These are phyloP conservation scores for Medicago ruthenica DNA, from an alignment of 306 rosid species.

Conservation along the genomic window DNA sequence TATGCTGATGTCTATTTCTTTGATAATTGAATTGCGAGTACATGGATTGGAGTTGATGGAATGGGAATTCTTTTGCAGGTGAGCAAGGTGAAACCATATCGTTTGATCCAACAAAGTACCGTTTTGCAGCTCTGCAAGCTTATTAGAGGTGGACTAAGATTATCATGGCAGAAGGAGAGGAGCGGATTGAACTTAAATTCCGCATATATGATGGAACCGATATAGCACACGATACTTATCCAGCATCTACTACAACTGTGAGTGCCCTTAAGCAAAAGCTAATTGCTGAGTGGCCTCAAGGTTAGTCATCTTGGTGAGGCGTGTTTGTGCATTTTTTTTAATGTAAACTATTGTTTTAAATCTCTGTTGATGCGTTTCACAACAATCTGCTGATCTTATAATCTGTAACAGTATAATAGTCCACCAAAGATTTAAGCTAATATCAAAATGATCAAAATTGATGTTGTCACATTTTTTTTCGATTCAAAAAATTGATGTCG, in stretches of 20 bases:
- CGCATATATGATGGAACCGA: constrained; percentile 83
- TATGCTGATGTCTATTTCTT: not conserved
- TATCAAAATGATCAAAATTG: not conserved
- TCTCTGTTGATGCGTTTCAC: not conserved
- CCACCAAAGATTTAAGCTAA: not conserved
- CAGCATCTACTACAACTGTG: constrained; percentile 56
- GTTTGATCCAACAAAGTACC: constrained; percentile 40
- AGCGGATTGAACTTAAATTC: constrained; percentile 62
- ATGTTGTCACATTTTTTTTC: too few species aligned
- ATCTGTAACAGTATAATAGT: too few species aligned
- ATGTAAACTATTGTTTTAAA: not conserved
- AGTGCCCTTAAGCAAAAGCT: constrained; percentile 71
- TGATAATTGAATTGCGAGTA: constrained; percentile 17
- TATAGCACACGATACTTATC: constrained; percentile 60
- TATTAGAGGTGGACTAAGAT: constrained; percentile 41
- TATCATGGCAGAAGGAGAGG: constrained; percentile 67
- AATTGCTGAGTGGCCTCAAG: constrained; percentile 79
- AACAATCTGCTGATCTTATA: not conserved
- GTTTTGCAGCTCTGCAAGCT: constrained; percentile 45
- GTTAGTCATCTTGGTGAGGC: constrained; percentile 47
- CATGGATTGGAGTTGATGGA: constrained; percentile 31
- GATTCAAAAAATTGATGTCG: not conserved
- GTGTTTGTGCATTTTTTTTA: constrained; percentile 17
- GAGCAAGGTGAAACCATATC: constrained; percentile 44
- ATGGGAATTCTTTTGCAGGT: constrained; percentile 50